Evolutionary conservation across 805 yeast species (phyloP).

Genomic region (Lachancea mirantina): DNA sequence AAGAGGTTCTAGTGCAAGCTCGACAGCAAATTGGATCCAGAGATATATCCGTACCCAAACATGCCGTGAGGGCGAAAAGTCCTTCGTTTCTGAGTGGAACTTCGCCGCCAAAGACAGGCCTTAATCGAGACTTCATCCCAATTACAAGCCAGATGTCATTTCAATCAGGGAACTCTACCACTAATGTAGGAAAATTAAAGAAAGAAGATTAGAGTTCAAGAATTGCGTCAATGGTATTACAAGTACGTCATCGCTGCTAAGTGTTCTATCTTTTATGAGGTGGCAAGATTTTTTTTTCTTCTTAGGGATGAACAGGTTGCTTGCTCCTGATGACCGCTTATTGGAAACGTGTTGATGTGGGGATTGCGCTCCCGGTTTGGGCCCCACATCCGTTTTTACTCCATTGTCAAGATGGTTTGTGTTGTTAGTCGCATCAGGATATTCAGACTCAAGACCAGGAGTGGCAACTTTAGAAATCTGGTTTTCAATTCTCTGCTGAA

Average conservation of each 20-base stretch:
- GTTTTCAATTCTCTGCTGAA: no score
- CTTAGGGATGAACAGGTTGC: constrained; percentile 22
- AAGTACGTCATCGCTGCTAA: constrained; percentile 1
- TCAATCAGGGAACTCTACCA: not conserved
- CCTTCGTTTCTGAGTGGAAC: constrained; percentile 16
- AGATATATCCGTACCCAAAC: not conserved
- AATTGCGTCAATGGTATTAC: not conserved
- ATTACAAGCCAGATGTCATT: not conserved
- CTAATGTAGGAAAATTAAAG: constrained; percentile 1
- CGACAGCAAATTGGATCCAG: constrained; percentile 11
- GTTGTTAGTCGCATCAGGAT: no score
- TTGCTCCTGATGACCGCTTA: not conserved
- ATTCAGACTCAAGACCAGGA: no score
- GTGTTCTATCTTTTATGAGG: constrained; percentile 2
- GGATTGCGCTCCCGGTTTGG: not conserved
- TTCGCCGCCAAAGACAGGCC: constrained; percentile 28
- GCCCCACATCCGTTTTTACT: no score
- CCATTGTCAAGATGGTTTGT: no score
- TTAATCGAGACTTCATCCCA: constrained; percentile 8
- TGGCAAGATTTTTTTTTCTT: constrained; percentile 14
- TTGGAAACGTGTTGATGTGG: not conserved
- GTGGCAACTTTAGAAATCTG: no score
- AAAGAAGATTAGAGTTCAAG: constrained; percentile 3
- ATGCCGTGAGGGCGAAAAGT: constrained; percentile 2
- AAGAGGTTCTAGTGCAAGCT: constrained; percentile 19